Conservation (phyloP, 2,329 filamentous ascomycete genomes). For the Bisporella sp. region DNA sequence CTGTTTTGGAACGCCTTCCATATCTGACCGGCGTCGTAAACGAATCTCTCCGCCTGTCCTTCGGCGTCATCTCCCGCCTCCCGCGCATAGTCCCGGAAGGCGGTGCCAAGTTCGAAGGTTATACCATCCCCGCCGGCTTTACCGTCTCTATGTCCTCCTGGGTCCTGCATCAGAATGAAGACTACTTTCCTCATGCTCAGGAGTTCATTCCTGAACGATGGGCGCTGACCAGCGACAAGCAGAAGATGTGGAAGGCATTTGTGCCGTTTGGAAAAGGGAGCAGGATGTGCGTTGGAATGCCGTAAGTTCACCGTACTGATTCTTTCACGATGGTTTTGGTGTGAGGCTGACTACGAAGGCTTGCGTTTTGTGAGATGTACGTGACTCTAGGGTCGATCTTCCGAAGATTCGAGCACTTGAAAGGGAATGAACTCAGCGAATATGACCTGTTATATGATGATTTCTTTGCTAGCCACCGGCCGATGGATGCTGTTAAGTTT, state of each 20-base stretch:
- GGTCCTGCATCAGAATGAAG: constrained; percentile 25
- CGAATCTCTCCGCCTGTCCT: constrained; percentile 24
- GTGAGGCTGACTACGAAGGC: constrained; percentile 2
- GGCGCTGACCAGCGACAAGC: constrained; percentile 5
- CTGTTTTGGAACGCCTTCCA: constrained; percentile 17
- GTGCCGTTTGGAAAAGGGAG: constrained; percentile 1
- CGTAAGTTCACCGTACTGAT: background rate
- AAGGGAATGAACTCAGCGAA: constrained; percentile 1
- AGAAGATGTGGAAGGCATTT: background rate
- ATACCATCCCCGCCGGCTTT: constrained; percentile 1
- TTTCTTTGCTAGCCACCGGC: constrained; percentile 5
- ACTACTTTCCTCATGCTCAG: constrained; percentile 27
- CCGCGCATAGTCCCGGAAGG: constrained; percentile 14
- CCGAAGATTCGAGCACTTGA: constrained; percentile 8
- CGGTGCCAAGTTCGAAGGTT: background rate
- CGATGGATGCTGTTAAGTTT: constrained; percentile 1
- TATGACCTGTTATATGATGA: constrained; percentile 7
- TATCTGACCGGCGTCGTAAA: constrained; percentile 26
- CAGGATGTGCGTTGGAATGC: background rate
- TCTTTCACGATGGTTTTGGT: background rate
- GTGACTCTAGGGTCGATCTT: constrained; percentile 8
- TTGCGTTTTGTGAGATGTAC: constrained; percentile 11
- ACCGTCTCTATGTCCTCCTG: constrained; percentile 24
- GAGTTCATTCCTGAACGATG: constrained; percentile 31
- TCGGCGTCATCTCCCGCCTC: constrained; percentile 23